phyloP scores from a whole-genome alignment of 768 basidiomycete species.

The Neoboletus brunneissimus region DNA sequence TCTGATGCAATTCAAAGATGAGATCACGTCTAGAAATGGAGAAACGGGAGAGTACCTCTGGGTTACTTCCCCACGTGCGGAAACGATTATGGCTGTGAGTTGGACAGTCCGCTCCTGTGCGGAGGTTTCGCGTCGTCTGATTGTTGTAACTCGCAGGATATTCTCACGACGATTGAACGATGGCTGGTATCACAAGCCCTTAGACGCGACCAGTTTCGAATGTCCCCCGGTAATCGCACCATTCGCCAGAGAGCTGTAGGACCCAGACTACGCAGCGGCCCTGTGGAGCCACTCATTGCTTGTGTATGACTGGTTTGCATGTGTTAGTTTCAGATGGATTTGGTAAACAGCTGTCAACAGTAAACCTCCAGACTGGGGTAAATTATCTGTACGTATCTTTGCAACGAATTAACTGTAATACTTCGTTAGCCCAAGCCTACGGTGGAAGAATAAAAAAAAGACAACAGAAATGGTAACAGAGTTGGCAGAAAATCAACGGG shows the following conservation, averaged over 20 bases:
- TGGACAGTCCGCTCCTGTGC: background rate
- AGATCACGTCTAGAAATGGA: constrained; percentile 9
- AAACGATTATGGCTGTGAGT: constrained; percentile 21
- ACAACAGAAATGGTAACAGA: background rate
- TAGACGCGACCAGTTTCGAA: constrained; percentile 16
- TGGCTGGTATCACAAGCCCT: constrained; percentile 23
- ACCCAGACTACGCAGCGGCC: constrained; percentile 22
- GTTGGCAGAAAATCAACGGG: constrained; percentile 7
- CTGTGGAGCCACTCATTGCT: background rate
- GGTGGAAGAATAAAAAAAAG: background rate
- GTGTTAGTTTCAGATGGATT: constrained; percentile 15
- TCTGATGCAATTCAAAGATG: constrained; percentile 19
- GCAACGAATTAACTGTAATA: background rate
- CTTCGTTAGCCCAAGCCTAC: too few relatives aligned
- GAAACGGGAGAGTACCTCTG: constrained; percentile 23
- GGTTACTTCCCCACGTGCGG: constrained; percentile 15
- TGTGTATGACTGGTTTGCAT: constrained; percentile 6
- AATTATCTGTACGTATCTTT: background rate
- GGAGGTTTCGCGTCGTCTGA: background rate
- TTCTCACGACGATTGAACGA: constrained; percentile 25
- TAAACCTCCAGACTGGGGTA: background rate
- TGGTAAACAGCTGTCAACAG: constrained; percentile 19
- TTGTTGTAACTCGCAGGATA: constrained; percentile 21
- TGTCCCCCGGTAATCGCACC: background rate
- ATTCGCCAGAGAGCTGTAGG: constrained; percentile 22